Percentiles rank a stretch among this genome's conserved stretches.
These are phyloP conservation scores for Chlorella sp. DNA, from an alignment of 139 green algal genomes.

Conservation along the genomic window DNA sequence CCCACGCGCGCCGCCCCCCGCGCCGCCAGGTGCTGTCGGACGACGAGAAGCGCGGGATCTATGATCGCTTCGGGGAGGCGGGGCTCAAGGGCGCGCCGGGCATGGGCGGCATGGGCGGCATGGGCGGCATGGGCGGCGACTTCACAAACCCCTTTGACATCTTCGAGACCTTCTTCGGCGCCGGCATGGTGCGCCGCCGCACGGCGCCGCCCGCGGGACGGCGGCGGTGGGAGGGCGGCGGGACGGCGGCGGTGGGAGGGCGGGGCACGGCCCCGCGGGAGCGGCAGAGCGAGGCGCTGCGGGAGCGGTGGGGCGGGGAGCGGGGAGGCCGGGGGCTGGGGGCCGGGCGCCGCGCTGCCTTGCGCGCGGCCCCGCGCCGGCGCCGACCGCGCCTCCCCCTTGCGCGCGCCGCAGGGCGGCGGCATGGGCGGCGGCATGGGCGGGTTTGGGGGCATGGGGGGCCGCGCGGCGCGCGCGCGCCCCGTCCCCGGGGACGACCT, in stretches of 20 bases:
- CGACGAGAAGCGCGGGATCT: constrained; percentile 94
- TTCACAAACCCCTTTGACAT: constrained; percentile 98
- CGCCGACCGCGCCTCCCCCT: no score
- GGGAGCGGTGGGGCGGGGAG: no score
- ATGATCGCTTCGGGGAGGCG: constrained; percentile 96
- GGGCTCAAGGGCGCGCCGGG: constrained; percentile 82
- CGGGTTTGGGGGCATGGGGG: constrained; percentile 57
- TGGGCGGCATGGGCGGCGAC: constrained; percentile 63
- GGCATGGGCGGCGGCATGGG: constrained; percentile 67
- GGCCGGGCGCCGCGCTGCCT: no score
- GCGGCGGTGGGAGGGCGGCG: no score
- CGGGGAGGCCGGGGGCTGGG: no score
- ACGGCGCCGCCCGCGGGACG: no score
- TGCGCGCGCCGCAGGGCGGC: no score
- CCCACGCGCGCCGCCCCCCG: background rate
- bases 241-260: constrained; percentile 46
- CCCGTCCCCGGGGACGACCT: constrained; percentile 81
- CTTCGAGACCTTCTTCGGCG: constrained; percentile 98
- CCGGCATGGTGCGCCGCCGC: no score
- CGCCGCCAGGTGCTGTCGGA: constrained; percentile 90
- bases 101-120: constrained; percentile 68
- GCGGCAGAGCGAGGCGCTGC: no score
- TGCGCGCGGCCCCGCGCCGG: no score
- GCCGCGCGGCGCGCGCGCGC: constrained; percentile 47
- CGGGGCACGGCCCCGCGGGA: constrained; percentile 48